Evolutionary conservation across 2,329 filamentous ascomycete species (phyloP), one percentile per base, ranked within the genome.

Genomic region (Pseudogymnoascus sp.): DNA sequence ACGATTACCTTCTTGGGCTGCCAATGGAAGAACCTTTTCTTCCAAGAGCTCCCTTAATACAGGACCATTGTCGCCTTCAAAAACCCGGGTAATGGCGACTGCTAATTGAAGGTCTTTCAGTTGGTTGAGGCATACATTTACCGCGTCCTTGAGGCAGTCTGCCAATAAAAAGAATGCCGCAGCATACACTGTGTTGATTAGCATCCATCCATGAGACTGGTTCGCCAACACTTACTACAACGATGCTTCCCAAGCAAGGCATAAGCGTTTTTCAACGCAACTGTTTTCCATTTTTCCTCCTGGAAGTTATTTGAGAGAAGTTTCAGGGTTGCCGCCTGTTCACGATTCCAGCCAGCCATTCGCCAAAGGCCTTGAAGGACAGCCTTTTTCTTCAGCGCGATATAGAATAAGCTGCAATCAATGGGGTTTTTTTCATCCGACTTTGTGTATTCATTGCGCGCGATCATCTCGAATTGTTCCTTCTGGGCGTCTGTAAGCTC

Each of bases 261-360:
- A 76, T 97, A 99, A 0, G 95, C 95, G 73, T 99, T 99, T 76
- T 99, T 99, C 65, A 96, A 78, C 0, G 95, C 95, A 4, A 91
- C 86, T 1, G 90, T 96, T 73, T 85, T 89, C 90, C 95, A 97
- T 69, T 90, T 89, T 0, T 87, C 82, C 66, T 96, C 90, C 3
- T 85, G 82, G 74, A 99, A 99, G 73, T 97, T 92, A 71, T 97
- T 96, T n/a, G 88, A 83, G 21, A 99, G 79, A 31, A 99, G 81
- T 65, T 84, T 86, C 65, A 88, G 84, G 0, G 95, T 99, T 0
- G 89, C 86, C 2, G 76, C 79, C 75, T 97, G 95, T 74, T 99
- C 96, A 64, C 83, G 85, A 70, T 96, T 89, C 88, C 95, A 95
- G 42, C 81, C 86, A 5, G 95, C 93, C 84, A 97, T 97, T 16